Evolutionary conservation across 2,329 filamentous ascomycete species (phyloP).

Genomic region (Claviceps paspali): DNA sequence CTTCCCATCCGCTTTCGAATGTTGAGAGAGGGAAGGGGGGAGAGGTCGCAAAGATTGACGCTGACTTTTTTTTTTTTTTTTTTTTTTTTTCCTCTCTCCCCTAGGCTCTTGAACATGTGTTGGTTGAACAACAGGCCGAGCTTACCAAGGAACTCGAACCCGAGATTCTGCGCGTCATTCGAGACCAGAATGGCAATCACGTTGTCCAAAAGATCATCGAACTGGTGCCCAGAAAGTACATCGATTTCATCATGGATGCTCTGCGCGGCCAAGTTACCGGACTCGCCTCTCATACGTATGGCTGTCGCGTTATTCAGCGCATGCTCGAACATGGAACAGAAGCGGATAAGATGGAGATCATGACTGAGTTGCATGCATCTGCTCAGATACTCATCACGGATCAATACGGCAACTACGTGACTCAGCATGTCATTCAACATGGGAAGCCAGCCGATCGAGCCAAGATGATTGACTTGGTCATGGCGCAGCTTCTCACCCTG

Average conservation of each 20-base stretch:
- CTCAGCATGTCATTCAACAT: conserved; percentile 76
- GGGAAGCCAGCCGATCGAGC: conserved; percentile 58
- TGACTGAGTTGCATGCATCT: conserved; percentile 63
- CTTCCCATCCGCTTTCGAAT: no score
- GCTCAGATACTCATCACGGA: conserved; percentile 63
- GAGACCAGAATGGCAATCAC: conserved; percentile 87
- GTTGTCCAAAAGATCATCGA: conserved; percentile 92
- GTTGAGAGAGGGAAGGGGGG: no score
- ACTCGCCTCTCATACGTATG: conserved; percentile 68
- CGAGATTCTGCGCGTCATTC: conserved; percentile 62
- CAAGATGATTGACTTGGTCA: conserved; percentile 60
- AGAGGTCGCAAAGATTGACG: no score
- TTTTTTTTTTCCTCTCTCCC: neutral
- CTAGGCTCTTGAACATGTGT: conserved; percentile 73
- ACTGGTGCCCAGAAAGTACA: conserved; percentile 58
- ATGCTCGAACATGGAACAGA: conserved; percentile 73
- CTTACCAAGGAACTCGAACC: conserved; percentile 71
- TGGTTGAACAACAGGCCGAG: conserved; percentile 78
- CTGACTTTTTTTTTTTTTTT: neutral
- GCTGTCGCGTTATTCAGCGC: conserved; percentile 84
- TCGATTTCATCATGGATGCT: conserved; percentile 72
- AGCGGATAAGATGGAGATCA: conserved; percentile 53
- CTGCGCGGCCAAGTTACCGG: conserved; percentile 60
- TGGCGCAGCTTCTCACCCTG: conserved; percentile 52
- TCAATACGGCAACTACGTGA: conserved; percentile 91